Percentiles rank a stretch among this genome's conserved stretches.
Conservation (phyloP, 805 yeast species). For the Candida sonorensis region DNA sequence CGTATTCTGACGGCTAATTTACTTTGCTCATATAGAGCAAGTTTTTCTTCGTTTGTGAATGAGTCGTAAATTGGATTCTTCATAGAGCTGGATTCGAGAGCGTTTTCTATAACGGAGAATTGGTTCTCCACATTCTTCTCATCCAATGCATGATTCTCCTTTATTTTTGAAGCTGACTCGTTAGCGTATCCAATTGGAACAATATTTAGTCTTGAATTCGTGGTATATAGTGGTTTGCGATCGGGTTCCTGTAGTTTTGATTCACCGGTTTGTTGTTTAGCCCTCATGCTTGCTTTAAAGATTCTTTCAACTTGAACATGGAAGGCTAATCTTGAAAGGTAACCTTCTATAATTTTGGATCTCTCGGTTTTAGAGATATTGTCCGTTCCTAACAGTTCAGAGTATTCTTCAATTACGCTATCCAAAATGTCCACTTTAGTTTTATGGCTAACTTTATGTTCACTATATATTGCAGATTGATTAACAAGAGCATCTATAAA, state of each 20-base stretch:
- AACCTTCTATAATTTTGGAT: constrained; percentile 38
- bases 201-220: too few relatives aligned
- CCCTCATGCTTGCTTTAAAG: constrained; percentile 39
- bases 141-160: too few relatives aligned
- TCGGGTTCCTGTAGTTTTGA: constrained; percentile 5
- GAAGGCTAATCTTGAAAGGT: constrained; percentile 46
- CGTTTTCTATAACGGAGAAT: too few relatives aligned
- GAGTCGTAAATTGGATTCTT: constrained; percentile 5
- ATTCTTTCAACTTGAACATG: constrained; percentile 62
- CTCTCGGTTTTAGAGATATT: constrained; percentile 31
- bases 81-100: too few relatives aligned
- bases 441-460: constrained; percentile 40
- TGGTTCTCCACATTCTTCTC: too few relatives aligned
- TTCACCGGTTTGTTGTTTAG: constrained; percentile 12
- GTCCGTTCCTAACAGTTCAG: too few relatives aligned
- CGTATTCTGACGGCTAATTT: constrained; percentile 27
- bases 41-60: constrained; percentile 22
- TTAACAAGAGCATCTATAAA: constrained; percentile 38
- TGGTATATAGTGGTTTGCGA: too few relatives aligned
- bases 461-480: constrained; percentile 46
- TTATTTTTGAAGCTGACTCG: too few relatives aligned
- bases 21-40: constrained; percentile 24
- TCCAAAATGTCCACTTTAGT: constrained; percentile 34
- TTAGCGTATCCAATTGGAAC: too few relatives aligned
- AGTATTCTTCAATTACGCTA: too few relatives aligned